Percentiles rank a stretch among this genome's conserved stretches.
phyloP scores from a whole-genome alignment of 352 stramenopile species.

The Thraustochytrium striatum region DNA sequence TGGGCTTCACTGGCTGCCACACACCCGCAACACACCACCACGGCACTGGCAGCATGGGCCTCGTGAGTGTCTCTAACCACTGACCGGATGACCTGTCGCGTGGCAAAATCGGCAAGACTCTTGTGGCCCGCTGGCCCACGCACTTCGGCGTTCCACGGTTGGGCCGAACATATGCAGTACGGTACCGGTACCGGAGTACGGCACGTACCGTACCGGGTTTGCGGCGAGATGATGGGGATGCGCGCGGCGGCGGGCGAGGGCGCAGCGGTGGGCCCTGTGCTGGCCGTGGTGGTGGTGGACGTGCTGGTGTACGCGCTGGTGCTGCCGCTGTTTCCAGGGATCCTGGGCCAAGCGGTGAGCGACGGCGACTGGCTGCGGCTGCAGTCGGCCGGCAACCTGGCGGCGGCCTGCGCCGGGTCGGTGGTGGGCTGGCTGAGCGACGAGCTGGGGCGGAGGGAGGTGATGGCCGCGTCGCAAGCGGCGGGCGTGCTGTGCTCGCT shows the following conservation, averaged over 20 bases:
- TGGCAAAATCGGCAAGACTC: no score
- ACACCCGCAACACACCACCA: neutral
- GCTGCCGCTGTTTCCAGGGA: conserved; percentile 4
- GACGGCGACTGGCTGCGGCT: neutral
- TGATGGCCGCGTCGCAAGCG: conserved; percentile 7
- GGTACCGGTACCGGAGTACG: no score
- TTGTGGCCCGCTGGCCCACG: no score
- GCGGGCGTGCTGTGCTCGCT: conserved; percentile 6
- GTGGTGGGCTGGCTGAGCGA: conserved; percentile 20
- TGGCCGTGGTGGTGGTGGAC: conserved; percentile 8
- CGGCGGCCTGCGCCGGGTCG: conserved; percentile 3
- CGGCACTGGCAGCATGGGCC: no score
- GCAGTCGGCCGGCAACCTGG: conserved; percentile 4
- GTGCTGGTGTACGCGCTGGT: conserved; percentile 28
- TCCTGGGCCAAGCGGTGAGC: neutral
- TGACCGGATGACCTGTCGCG: no score
- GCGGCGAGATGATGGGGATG: no score
- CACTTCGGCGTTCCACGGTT: no score
- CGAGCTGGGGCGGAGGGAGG: neutral
- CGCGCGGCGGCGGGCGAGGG: no score
- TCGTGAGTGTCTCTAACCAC: no score
- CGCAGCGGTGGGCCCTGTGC: neutral
- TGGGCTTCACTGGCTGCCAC: neutral
- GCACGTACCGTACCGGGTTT: no score
- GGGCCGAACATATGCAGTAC: no score